Base-by-base conservation (phyloP, 176 grass and related monocot species). In the Oryza punctata region DNA sequence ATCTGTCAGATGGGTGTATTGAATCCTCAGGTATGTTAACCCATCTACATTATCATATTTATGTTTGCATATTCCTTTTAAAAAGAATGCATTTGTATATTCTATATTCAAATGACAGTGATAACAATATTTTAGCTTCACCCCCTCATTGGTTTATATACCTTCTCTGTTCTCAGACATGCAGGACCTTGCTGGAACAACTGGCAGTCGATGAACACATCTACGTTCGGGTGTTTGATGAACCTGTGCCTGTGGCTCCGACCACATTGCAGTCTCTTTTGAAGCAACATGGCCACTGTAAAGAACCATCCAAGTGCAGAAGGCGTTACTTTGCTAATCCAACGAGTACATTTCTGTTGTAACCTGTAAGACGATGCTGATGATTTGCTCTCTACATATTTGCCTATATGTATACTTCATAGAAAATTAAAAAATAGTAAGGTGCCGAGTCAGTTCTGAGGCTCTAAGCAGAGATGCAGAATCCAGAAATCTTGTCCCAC, bases 11-110 rank as follows among this genome's bases (percentile, higher is more conserved):
- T 98, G 93, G 89, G 91, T 77, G 93, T 95, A 66, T 72, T 98
- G 84, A 95, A 98, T 86, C 96, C 93, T 80, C 92, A 93, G 93
- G 96, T 98, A 95, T 84, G 24, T 24, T 69, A 8, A 54, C 61
- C 37, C 32, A 49, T 69, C 60, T 69, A 40, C 10, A 33, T 46
- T 28, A 23, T 70, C 38, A 25, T 45, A 29, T 50, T 21, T 73
- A 4, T 70, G 6, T 25, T 24, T 26, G 16, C 50, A 67, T 73
- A 49, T 69, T 76, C 45, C 12, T 47, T 47, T 3, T 3, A 12
- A 47, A 47, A 47, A 14, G 3, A 15, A 13, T 38, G 37, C 37
- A 38, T 38, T 9, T 38, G 37, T 38, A 38, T 38, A 38, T 38
- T 38, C 37, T 38, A 7, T 38, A 38, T 38, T 38, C 37, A 38